Evolutionary conservation across 176 grass and related monocot species (phyloP).

Genomic region (Phoenix roebelenii): DNA sequence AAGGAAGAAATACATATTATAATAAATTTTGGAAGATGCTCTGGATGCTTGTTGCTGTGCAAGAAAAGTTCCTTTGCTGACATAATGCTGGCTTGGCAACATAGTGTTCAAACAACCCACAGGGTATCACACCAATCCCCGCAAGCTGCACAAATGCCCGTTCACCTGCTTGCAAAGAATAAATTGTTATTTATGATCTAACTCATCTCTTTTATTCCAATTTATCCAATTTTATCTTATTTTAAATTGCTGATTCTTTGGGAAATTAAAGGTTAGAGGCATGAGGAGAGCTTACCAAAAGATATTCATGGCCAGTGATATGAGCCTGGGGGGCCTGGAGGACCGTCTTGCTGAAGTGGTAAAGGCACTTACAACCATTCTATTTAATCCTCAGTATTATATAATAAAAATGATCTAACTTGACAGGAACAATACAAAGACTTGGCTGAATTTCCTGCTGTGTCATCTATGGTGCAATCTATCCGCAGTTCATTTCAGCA

Average conservation of each 20-base stretch:
- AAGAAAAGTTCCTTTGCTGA: too few species aligned
- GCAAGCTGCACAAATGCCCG: too few species aligned
- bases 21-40: too few species aligned
- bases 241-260: not conserved
- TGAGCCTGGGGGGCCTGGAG: constrained; percentile 40
- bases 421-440: constrained; percentile 39
- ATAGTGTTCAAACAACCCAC: too few species aligned
- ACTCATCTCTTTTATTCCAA: too few species aligned
- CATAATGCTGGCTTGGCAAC: too few species aligned
- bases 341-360: constrained; percentile 72
- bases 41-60: too few species aligned
- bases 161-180: too few species aligned
- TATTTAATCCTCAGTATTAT: constrained; percentile 2
- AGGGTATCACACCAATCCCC: too few species aligned
- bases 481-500: constrained; percentile 69
- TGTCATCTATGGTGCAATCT: constrained; percentile 64
- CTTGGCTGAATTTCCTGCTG: constrained; percentile 34
- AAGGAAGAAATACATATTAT: too few species aligned
- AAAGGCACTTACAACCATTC: constrained; percentile 11
- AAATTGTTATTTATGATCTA: too few species aligned
- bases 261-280: constrained; percentile 39
- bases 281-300: constrained; percentile 75
- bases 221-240: too few species aligned
- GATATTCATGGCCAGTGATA: constrained; percentile 62
- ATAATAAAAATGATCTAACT: constrained; percentile 12